A percentile compares a stretch with the other conserved stretches of the same genome.
phyloP scores from a whole-genome alignment of 176 grass and related monocot genomes.

The Paspalum vaginatum region DNA sequence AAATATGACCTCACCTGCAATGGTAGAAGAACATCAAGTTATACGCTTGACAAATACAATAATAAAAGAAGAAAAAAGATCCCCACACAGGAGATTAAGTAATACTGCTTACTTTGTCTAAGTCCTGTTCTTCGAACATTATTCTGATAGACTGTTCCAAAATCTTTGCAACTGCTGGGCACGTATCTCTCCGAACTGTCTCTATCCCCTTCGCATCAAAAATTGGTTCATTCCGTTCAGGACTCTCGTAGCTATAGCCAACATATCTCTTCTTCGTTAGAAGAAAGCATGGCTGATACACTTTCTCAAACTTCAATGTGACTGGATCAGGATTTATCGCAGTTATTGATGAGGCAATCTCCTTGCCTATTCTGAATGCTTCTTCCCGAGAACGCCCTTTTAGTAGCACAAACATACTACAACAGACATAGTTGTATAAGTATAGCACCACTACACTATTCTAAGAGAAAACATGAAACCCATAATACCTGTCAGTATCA shows the following conservation, averaged over 20 bases:
- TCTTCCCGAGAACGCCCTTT: conserved; percentile 84
- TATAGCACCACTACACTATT: conserved; percentile 10
- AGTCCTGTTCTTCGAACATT: conserved; percentile 89
- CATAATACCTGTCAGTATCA: conserved; percentile 91
- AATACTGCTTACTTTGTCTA: conserved; percentile 62
- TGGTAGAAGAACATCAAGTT: conserved; percentile 29
- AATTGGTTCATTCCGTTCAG: conserved; percentile 65
- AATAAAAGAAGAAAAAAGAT: conserved; percentile 24
- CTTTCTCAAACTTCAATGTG: conserved; percentile 91
- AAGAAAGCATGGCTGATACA: conserved; percentile 95
- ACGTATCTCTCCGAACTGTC: conserved; percentile 93
- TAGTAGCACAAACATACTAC: conserved; percentile 91
- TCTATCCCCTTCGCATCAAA: conserved; percentile 98
- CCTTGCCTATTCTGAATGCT: conserved; percentile 91
- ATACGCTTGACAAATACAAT: conserved; percentile 8
- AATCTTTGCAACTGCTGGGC: conserved; percentile 85
- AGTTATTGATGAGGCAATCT: conserved; percentile 84
- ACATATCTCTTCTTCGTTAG: conserved; percentile 98
- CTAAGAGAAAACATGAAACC: conserved; percentile 33
- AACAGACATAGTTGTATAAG: conserved; percentile 40
- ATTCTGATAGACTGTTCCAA: conserved; percentile 87
- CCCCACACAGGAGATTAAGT: conserved; percentile 18
- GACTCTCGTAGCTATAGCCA: conserved; percentile 92
- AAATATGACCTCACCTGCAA: conserved; percentile 83
- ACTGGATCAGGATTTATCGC: conserved; percentile 83